A percentile compares a stretch with the other conserved stretches of the same genome.
These are phyloP conservation scores for Begonia fuchsioides DNA, from an alignment of 306 rosid genomes.

Conservation along the genomic window DNA sequence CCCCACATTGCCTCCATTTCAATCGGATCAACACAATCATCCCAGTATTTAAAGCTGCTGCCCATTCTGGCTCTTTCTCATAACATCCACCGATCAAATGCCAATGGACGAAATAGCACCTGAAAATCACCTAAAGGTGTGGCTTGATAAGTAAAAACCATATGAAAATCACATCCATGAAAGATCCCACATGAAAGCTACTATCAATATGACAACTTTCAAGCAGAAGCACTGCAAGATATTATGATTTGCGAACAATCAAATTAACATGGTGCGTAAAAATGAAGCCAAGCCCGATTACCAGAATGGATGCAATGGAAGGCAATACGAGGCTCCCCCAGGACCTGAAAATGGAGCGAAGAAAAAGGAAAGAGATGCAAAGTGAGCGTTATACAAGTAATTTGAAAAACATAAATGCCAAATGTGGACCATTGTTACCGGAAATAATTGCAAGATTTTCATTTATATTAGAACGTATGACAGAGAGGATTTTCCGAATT, in stretches of 20 bases:
- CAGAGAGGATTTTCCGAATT: conserved; percentile 4
- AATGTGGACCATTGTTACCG: conserved; percentile 13
- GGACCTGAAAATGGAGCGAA: not conserved
- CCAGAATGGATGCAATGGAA: not conserved
- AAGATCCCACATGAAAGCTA: no score
- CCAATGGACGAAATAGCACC: no score
- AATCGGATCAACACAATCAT: conserved; percentile 47
- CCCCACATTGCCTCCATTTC: conserved; percentile 85
- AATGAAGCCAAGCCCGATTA: not conserved
- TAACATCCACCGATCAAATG: conserved; percentile 11
- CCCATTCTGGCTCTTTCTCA: conserved; percentile 31
- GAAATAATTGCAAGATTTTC: conserved; percentile 4
- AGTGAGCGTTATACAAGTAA: not conserved
- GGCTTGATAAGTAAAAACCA: no score
- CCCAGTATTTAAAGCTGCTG: conserved; percentile 48
- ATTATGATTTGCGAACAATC: no score
- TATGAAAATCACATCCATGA: no score
- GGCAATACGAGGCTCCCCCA: not conserved
- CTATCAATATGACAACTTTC: no score
- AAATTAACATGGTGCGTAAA: not conserved
- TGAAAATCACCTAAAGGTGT: no score
- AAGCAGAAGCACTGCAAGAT: no score
- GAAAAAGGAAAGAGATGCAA: not conserved
- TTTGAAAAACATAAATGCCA: not conserved
- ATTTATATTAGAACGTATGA: conserved; percentile 1